Conservation (phyloP, 2,329 filamentous ascomycete species). For the Verticillium dahliae region DNA sequence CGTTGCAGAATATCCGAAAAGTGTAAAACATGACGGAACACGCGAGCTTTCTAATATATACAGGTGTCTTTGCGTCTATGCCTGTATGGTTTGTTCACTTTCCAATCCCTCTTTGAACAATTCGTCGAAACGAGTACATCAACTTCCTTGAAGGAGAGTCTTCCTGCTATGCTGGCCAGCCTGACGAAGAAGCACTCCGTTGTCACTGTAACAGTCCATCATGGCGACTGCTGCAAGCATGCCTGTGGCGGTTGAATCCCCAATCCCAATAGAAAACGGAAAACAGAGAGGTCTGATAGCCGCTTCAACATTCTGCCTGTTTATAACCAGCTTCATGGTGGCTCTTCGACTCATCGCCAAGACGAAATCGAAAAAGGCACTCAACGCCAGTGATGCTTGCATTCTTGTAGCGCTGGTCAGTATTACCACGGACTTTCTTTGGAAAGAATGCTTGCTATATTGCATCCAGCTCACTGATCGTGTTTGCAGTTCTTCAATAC, state of each 20-base stretch:
- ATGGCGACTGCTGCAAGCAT: neutral
- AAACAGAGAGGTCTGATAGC: slow-evolving; percentile 3
- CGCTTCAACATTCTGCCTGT: slow-evolving; percentile 2
- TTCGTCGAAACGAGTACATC: too few species aligned
- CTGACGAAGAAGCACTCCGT: neutral
- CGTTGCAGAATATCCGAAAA: too few species aligned
- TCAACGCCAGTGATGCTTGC: slow-evolving; percentile 5
- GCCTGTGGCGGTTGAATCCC: slow-evolving; percentile 1
- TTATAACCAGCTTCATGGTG: slow-evolving; percentile 4
- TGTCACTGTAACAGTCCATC: neutral
- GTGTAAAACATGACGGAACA: too few species aligned
- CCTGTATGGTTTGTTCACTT: too few species aligned
- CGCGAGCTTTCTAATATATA: too few species aligned
- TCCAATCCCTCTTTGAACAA: too few species aligned
- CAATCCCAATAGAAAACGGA: slow-evolving; percentile 6
- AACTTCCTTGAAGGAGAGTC: neutral
- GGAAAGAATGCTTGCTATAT: neutral
- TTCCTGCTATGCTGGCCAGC: too few species aligned
- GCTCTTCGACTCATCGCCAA: slow-evolving; percentile 1
- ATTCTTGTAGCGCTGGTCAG: slow-evolving; percentile 5
- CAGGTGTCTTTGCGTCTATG: too few species aligned
- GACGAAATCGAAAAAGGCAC: neutral
- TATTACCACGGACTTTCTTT: too few species aligned
- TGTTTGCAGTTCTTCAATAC: slow-evolving; percentile 3
- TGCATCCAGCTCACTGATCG: neutral